Conservation (phyloP, 768 basidiomycete genomes). For the Tylopilus subfusipes region DNA sequence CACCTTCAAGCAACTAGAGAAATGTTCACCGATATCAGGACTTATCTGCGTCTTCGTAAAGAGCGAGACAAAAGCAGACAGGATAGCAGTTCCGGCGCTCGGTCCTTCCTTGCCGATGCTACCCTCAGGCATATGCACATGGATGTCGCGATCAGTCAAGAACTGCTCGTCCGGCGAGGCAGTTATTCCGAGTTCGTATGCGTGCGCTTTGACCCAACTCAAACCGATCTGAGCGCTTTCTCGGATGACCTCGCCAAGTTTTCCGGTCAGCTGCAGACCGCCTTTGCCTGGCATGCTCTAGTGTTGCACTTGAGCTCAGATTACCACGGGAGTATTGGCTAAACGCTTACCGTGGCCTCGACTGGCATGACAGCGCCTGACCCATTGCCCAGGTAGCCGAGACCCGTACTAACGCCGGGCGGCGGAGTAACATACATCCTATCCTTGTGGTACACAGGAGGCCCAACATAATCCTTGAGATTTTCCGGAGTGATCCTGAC, state of each 20-base stretch:
- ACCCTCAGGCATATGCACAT: conserved; percentile 97
- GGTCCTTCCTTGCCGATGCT: conserved; percentile 95
- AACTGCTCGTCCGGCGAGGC: conserved; percentile 66
- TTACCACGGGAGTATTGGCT: not conserved
- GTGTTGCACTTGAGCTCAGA: not conserved
- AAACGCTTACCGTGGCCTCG: conserved; percentile 75
- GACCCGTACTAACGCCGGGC: conserved; percentile 89
- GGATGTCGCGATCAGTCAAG: conserved; percentile 82
- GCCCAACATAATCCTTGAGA: conserved; percentile 94
- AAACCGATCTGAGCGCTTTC: conserved; percentile 95
- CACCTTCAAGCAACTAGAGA: not conserved
- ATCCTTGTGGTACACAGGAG: conserved; percentile 93
- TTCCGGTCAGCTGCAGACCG: conserved; percentile 86
- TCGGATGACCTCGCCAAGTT: conserved; percentile 96
- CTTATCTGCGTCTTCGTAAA: conserved; percentile 82
- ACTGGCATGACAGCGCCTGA: conserved; percentile 97
- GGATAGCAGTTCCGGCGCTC: conserved; percentile 90
- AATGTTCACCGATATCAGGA: conserved; percentile 78
- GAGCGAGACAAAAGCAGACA: conserved; percentile 87
- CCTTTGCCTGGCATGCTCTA: conserved; percentile 98
- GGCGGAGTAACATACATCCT: conserved; percentile 77
- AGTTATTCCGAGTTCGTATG: conserved; percentile 86
- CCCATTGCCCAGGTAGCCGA: conserved; percentile 96
- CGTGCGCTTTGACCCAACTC: conserved; percentile 90
- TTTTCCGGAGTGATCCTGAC: conserved; percentile 83